A percentile compares a stretch with the other conserved stretches of the same genome.
Conservation (phyloP, 257 asterid genomes). For the Petrea volubilis region DNA sequence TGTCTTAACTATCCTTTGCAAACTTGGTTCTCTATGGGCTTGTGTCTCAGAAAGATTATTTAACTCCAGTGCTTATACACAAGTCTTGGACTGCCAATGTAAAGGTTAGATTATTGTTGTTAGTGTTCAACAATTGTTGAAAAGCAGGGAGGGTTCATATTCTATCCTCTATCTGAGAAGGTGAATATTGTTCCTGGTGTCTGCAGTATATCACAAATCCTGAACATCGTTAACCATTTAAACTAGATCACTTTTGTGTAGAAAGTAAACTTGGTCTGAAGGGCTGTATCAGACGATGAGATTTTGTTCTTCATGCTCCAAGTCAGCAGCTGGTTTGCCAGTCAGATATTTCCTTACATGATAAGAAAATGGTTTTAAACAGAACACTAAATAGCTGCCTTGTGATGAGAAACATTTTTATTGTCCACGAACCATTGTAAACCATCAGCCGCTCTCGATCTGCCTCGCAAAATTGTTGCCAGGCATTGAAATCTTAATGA, state of each 20-base stretch:
- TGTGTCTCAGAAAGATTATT: not conserved
- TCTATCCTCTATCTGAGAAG: not conserved
- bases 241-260: not conserved
- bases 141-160: not conserved
- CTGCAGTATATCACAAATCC: not conserved
- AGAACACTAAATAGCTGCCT: not conserved
- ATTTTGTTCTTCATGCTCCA: not conserved
- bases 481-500: not conserved
- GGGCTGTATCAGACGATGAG: not conserved
- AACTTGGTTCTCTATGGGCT: not conserved
- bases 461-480: not conserved
- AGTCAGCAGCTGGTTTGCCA: conserved; percentile 10
- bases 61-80: not conserved
- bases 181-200: conserved; percentile 5
- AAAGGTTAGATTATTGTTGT: not conserved
- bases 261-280: conserved; percentile 2
- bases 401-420: conserved; percentile 4
- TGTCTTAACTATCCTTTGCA: not conserved
- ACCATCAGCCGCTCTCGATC: not conserved
- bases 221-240: not conserved
- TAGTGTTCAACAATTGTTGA: not conserved
- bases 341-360: not conserved
- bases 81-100: not conserved
- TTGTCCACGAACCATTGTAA: not conserved
- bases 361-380: not conserved